Evolutionary conservation across 2,329 filamentous ascomycete species (phyloP), one percentile per base, ranked within the genome.

Genomic region (Diplodia intermedia): DNA sequence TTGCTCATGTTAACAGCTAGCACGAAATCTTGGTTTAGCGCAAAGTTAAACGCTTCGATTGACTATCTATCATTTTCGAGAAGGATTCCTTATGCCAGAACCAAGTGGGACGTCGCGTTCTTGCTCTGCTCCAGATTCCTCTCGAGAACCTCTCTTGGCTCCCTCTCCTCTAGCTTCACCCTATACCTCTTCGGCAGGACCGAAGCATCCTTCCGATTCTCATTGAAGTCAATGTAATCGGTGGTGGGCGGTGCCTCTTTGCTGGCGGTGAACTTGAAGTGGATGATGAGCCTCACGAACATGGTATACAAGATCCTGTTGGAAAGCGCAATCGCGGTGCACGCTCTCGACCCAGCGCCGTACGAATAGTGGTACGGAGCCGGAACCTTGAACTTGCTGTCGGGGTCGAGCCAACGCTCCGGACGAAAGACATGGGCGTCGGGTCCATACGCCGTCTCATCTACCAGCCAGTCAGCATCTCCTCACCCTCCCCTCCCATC

Each of bases 161-260:
- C 43, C 18, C 66, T 54, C 38, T 67, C 66, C 23, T 62, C 56
- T 29, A 67, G 33, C 14, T 47, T 62, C 7, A 67, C 11, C 36
- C 36, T 62, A 12, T 33, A 67, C 38, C 55, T 67, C 38, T 67
- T 67, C 23, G 66, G 66, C 11, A 67, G 18, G 2, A 67, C 66
- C 14, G 66, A 61, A 4, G 66, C 66, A 20, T 53, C 66, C 56
- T 53, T 60, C 23, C 55, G 36, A 20, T 67, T 67, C 33, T 67
- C 66, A 49, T 67, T 67, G 56, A 67, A 67, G 47, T 54, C 66
- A 23, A 67, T 62, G 36, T 67, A 67, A 11, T 67, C 66, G 11
- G 49, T 40, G 3, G 56, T 62, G 14, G 66, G 66, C 23, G 66
- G 55, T n/a, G 23, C 33, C 6, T 54, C 66, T 15, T 61, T 50